phyloP scores from a whole-genome alignment of 768 basidiomycete species.

The Boletus insuetus region DNA sequence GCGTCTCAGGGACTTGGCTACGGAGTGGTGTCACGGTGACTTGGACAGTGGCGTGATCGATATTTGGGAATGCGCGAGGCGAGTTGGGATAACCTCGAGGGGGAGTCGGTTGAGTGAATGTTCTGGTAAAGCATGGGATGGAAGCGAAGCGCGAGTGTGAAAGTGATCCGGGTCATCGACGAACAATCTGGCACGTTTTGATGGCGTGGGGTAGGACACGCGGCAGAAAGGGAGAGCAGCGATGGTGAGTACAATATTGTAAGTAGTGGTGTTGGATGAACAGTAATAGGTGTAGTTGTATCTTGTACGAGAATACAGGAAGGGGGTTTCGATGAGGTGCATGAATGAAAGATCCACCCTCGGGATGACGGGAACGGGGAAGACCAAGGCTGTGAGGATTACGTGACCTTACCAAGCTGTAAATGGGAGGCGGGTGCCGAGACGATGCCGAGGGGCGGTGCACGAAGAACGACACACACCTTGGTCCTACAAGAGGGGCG shows the following conservation, averaged over 20 bases:
- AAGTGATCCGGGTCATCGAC: neutral
- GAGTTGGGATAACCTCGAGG: neutral
- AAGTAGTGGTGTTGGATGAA: too few species aligned
- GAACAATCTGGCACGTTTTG: constrained; percentile 21
- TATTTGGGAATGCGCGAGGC: neutral
- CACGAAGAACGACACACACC: neutral
- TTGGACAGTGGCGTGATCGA: constrained; percentile 5
- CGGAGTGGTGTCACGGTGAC: constrained; percentile 6
- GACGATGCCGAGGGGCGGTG: constrained; percentile 13
- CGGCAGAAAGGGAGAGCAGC: neutral
- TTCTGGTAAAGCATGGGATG: neutral
- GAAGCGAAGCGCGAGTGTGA: neutral
- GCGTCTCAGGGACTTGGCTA: constrained; percentile 20
- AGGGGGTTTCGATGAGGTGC: too few species aligned
- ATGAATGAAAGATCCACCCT: neutral
- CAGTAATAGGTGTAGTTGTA: too few species aligned
- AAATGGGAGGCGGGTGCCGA: constrained; percentile 1
- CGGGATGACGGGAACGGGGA: constrained; percentile 4
- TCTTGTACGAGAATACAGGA: too few species aligned
- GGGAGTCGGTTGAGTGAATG: neutral
- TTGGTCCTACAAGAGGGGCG: constrained; percentile 12
- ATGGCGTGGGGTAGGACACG: constrained; percentile 24
- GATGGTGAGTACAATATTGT: too few species aligned
- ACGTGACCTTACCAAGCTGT: constrained; percentile 21
- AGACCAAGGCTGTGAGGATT: constrained; percentile 3